Percentiles rank a stretch among this genome's conserved stretches.
Conservation (phyloP, 2,329 filamentous ascomycete species). For the Xylaria sp. region DNA sequence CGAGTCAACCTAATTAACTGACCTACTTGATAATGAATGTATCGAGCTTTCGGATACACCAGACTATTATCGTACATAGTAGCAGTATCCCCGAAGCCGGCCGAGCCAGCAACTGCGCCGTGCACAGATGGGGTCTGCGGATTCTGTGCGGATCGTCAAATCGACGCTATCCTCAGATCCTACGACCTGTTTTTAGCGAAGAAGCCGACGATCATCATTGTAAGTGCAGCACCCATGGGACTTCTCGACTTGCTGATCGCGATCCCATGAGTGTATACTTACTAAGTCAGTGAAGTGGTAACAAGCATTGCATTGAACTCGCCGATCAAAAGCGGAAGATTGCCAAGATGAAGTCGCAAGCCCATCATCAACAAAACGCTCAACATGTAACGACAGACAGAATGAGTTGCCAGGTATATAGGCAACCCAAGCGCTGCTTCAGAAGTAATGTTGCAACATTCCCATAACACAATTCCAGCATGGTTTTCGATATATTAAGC, state of each 20-base stretch:
- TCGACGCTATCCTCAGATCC: slow-evolving; percentile 31
- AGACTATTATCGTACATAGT: too few relatives aligned
- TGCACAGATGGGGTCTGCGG: slow-evolving; percentile 13
- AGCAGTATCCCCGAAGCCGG: slow-evolving; percentile 3
- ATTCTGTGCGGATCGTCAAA: slow-evolving; percentile 28
- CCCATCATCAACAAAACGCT: not conserved
- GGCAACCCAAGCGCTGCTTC: not conserved
- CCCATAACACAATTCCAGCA: not conserved
- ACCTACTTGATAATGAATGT: not conserved
- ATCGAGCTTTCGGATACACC: not conserved
- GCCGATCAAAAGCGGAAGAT: slow-evolving; percentile 20
- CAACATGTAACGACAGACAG: not conserved
- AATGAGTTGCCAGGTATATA: not conserved
- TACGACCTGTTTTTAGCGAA: slow-evolving; percentile 19
- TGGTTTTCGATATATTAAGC: slow-evolving; percentile 19
- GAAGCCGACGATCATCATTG: slow-evolving; percentile 26
- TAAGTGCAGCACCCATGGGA: slow-evolving; percentile 3
- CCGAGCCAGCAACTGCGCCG: slow-evolving; percentile 11
- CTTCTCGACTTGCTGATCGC: slow-evolving; percentile 19
- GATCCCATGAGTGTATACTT: slow-evolving; percentile 3
- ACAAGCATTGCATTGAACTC: slow-evolving; percentile 7
- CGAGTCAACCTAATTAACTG: not conserved
- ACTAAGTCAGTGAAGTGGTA: too few relatives aligned
- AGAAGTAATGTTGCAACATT: not conserved
- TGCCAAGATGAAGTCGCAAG: not conserved